phyloP scores from a whole-genome alignment of 805 yeast genomes.

The Metahyphopichia silvanorum region DNA sequence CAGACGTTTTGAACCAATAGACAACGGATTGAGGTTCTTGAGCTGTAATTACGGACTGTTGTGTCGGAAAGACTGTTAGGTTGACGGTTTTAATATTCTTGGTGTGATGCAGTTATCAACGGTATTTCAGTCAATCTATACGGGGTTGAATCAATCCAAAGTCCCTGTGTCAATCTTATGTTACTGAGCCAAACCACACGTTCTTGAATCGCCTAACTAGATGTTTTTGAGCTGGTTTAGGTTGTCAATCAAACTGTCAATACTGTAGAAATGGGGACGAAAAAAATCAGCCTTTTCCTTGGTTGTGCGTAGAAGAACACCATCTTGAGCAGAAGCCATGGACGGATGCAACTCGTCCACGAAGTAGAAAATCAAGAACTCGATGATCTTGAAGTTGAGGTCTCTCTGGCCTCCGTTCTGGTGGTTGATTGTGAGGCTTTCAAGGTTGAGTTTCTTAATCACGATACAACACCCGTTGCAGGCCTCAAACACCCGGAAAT shows the following conservation, averaged over 20 bases:
- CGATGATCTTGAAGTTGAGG: conserved; percentile 61
- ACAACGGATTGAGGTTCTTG: too few relatives aligned
- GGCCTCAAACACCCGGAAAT: conserved; percentile 56
- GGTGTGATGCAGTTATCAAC: too few relatives aligned
- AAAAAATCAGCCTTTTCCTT: conserved; percentile 34
- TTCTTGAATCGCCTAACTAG: too few relatives aligned
- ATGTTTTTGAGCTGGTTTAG: conserved; percentile 29
- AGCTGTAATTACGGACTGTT: too few relatives aligned
- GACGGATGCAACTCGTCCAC: conserved; percentile 47
- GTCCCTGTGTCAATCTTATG: too few relatives aligned
- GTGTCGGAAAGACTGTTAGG: too few relatives aligned
- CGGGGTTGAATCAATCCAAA: too few relatives aligned
- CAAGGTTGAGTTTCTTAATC: conserved; percentile 35
- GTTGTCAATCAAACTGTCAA: conserved; percentile 34
- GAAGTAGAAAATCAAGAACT: conserved; percentile 66
- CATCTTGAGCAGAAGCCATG: conserved; percentile 1
- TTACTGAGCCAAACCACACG: too few relatives aligned
- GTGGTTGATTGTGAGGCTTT: conserved; percentile 5
- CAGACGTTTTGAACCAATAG: too few relatives aligned
- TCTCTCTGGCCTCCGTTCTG: conserved; percentile 33
- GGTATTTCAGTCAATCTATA: too few relatives aligned
- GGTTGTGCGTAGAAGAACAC: conserved; percentile 8
- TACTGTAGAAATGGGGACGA: conserved; percentile 36
- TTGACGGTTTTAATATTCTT: too few relatives aligned
- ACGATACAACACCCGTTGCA: conserved; percentile 53